Evolutionary conservation across 306 rosid species (phyloP), one percentile per base, ranked within the genome.

Genomic region (Quercus mongolica): DNA sequence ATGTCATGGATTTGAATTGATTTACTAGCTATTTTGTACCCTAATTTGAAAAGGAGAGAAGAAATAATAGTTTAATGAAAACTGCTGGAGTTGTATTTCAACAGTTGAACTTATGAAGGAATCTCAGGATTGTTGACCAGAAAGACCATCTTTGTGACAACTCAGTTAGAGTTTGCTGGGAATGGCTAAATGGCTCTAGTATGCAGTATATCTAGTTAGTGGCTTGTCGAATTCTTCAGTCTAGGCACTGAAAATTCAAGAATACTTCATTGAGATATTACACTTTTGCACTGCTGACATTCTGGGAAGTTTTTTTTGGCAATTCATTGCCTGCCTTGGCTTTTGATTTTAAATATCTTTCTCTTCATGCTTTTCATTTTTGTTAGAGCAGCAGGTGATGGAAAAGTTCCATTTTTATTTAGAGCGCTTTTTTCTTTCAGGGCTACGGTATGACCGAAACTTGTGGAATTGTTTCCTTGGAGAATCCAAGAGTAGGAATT

Each of bases 391-490:
- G 56, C 21, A 26, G 44, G 65, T 25, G 46, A 17, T 10, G 23
- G 58, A 62, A 59, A 59, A 51, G 51, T 41, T 78, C 4, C n/a
- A 28, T 23, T 3, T 25, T 72, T 49, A 51, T 31, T 56, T 21
- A n/a, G 46, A 46, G n/a, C 6, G 18, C 26, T 41, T 81, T 79
- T 74, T 70, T 71, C 18, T 75, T 73, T 78, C 84, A 88, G 91
- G 99, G 99, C 8, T 92, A 91, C 82, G 99, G 99, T 77, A 91
- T 95, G 99, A 95, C 99, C 10, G 99, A 95, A 86, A 92, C 98
- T 41, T 89, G 91, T 85, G 98, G 94, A 49, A 51, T 91, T 80
- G 81, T 84, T 73, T 80, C 98, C 1, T 0, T 86, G 79, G 99
- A 95, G 82, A 86, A 76, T 75, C 0, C 80, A 25, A 78, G 61